Evolutionary conservation across 208 protist species (phyloP).

Genomic region (Lotmaria passim): DNA sequence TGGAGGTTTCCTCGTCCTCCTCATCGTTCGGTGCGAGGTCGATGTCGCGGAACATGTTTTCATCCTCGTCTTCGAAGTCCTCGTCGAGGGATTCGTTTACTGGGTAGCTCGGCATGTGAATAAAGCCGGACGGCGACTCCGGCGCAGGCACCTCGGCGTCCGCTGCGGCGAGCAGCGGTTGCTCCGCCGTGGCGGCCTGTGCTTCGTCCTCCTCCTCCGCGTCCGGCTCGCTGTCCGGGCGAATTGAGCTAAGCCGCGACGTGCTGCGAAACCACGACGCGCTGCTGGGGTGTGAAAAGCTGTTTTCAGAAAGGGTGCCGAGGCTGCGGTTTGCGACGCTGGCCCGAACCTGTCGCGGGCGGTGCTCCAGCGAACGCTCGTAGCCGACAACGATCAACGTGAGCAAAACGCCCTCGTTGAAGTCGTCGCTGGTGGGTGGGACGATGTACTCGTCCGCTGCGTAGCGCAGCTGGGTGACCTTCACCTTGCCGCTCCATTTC

Average conservation of each 20-base stretch:
- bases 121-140: conserved; percentile 32
- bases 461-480: conserved; percentile 42
- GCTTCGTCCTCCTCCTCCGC: conserved; percentile 8
- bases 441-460: conserved; percentile 51
- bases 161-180: conserved; percentile 14
- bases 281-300: conserved; percentile 27
- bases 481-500: conserved; percentile 51
- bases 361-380: conserved; percentile 30
- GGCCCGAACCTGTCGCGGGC: neutral
- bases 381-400: conserved; percentile 42
- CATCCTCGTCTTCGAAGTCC: conserved; percentile 43
- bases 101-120: conserved; percentile 40
- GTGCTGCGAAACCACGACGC: conserved; percentile 20
- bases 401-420: conserved; percentile 42
- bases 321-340: conserved; percentile 23
- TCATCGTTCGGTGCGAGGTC: conserved; percentile 44
- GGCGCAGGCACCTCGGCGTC: conserved; percentile 28
- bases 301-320: conserved; percentile 24
- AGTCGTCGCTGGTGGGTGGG: conserved; percentile 34
- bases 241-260: conserved; percentile 18
- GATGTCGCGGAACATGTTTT: conserved; percentile 53
- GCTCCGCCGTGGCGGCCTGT: conserved; percentile 1
- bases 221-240: conserved; percentile 23
- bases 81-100: conserved; percentile 41
- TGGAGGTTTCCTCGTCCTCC: conserved; percentile 25